Conservation (phyloP, 1,139 yeast species). For the Diutina ranongensis region DNA sequence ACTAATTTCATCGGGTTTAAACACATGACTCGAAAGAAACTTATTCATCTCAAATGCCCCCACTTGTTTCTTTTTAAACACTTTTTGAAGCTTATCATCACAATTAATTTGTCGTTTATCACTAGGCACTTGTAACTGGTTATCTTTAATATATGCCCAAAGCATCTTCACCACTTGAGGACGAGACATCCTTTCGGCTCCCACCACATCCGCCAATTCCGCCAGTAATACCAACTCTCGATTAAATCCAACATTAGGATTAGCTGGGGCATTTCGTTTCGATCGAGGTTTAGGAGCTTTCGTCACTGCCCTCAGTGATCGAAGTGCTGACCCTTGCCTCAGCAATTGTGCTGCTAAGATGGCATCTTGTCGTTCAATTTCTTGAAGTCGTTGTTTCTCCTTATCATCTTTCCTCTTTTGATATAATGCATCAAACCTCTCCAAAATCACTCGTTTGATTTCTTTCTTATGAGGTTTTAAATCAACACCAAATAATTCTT, state of each 20-base stretch:
- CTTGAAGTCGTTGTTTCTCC: not conserved
- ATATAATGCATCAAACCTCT: constrained; percentile 25
- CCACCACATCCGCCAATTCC: constrained; percentile 35
- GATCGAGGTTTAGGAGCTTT: constrained; percentile 7
- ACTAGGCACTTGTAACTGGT: constrained; percentile 56
- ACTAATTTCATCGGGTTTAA: constrained; percentile 14
- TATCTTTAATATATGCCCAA: constrained; percentile 63
- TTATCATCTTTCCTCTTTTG: not conserved
- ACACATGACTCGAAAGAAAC: constrained; percentile 41
- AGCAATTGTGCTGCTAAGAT: not conserved
- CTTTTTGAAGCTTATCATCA: constrained; percentile 46
- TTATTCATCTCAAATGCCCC: constrained; percentile 65
- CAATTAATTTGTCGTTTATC: constrained; percentile 60
- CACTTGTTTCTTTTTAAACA: constrained; percentile 46
- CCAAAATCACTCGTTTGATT: constrained; percentile 50
- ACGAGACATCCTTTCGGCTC: constrained; percentile 35
- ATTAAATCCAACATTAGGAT: constrained; percentile 23
- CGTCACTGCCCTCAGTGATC: constrained; percentile 6
- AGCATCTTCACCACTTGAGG: constrained; percentile 62
- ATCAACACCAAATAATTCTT: constrained; percentile 51
- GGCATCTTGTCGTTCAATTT: constrained; percentile 4
- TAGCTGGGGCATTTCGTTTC: constrained; percentile 6
- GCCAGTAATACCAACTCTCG: constrained; percentile 35
- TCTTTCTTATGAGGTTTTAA: constrained; percentile 39
- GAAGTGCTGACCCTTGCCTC: not conserved